These are phyloP conservation scores for Paxillus rubicundulus DNA, from an alignment of 768 basidiomycete genomes.

Conservation along the genomic window DNA sequence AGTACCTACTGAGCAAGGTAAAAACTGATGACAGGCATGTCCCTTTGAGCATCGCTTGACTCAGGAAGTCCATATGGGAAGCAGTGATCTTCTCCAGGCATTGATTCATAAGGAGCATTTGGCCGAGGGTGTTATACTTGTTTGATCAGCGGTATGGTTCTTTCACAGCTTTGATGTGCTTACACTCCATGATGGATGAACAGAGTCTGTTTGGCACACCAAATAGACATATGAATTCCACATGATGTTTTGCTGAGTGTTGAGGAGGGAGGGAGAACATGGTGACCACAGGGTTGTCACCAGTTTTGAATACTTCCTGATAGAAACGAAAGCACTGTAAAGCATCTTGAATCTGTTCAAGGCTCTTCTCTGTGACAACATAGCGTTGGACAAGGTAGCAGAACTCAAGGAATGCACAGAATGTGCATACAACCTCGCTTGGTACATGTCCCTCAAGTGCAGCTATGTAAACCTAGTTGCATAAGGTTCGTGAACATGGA, in stretches of 20 bases:
- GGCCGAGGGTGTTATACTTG: constrained; percentile 15
- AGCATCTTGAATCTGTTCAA: constrained; percentile 15
- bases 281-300: constrained; percentile 11
- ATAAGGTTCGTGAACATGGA: constrained; percentile 1
- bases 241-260: constrained; percentile 25
- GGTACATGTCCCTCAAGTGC: constrained; percentile 24
- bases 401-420: constrained; percentile 27
- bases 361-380: constrained; percentile 15
- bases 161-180: constrained; percentile 37
- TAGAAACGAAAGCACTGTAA: constrained; percentile 20
- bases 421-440: constrained; percentile 10
- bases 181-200: constrained; percentile 35
- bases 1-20: neutral
- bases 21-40: neutral
- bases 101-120: constrained; percentile 31
- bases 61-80: constrained; percentile 15
- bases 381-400: constrained; percentile 29
- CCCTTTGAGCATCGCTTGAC: constrained; percentile 18
- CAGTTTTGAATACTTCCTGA: constrained; percentile 13
- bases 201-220: constrained; percentile 36
- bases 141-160: constrained; percentile 32
- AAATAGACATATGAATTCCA: constrained; percentile 19
- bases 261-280: constrained; percentile 30
- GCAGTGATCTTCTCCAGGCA: constrained; percentile 27
- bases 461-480: constrained; percentile 23